A percentile compares a stretch with the other conserved stretches of the same genome.
Evolutionary conservation across 2,329 filamentous ascomycete genomes (phyloP).

Genomic region (Xylariales sp.): DNA sequence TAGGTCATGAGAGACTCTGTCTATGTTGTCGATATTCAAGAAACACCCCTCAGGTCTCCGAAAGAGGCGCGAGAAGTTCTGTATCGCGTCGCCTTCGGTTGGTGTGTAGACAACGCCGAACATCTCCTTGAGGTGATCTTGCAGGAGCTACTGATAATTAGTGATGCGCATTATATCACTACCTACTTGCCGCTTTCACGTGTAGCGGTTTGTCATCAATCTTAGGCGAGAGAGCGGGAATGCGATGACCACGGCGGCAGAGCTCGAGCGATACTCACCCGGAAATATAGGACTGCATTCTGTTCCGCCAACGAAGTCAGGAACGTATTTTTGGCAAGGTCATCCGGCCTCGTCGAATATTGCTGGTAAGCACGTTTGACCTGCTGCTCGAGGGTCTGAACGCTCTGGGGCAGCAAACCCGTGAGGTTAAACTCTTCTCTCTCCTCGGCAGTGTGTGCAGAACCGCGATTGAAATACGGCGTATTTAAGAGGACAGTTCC

Average conservation of each 20-base stretch:
- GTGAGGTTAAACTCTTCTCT: constrained; percentile 75
- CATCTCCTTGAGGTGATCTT: constrained; percentile 86
- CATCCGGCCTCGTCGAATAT: constrained; percentile 70
- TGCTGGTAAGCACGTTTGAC: constrained; percentile 82
- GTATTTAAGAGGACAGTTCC: constrained; percentile 70
- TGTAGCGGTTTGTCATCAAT: neutral
- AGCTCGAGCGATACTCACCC: constrained; percentile 56
- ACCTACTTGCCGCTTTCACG: neutral
- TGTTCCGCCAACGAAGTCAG: constrained; percentile 87
- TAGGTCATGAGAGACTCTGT: constrained; percentile 73
- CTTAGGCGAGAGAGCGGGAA: neutral
- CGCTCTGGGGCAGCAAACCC: constrained; percentile 76
- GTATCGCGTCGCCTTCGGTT: constrained; percentile 88
- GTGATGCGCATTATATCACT: neutral
- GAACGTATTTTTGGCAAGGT: constrained; percentile 87
- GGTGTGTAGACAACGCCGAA: constrained; percentile 92
- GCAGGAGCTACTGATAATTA: constrained; percentile 66
- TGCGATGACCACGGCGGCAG: neutral
- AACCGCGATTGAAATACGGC: constrained; percentile 84
- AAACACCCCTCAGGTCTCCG: constrained; percentile 84
- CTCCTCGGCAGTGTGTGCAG: constrained; percentile 78
- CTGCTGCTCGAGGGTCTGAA: constrained; percentile 83
- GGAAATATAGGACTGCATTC: constrained; percentile 85
- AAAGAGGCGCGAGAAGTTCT: constrained; percentile 84
- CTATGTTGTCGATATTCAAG: constrained; percentile 76